phyloP scores from a whole-genome alignment of 2,329 filamentous ascomycete genomes.

The Chrysosporium keratinophilum region DNA sequence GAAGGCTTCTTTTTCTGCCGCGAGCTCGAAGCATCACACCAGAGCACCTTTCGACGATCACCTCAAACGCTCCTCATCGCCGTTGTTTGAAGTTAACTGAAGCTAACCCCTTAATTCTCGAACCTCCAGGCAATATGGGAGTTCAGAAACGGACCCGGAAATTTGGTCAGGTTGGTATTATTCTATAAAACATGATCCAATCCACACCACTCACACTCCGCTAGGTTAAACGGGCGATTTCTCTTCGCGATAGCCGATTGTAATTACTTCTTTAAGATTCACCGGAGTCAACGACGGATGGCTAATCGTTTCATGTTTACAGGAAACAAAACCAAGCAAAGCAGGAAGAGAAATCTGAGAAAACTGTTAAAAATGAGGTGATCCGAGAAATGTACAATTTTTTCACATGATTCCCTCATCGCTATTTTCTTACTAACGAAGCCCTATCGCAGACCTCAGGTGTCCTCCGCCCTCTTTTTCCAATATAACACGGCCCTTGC shows the following conservation, averaged over 20 bases:
- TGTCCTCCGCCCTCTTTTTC: constrained; percentile 77
- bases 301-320: background rate
- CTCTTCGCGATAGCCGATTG: constrained; percentile 66
- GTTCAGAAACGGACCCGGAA: constrained; percentile 84
- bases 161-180: constrained; percentile 55
- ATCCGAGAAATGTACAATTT: constrained; percentile 59
- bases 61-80: too few species aligned
- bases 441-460: constrained; percentile 50
- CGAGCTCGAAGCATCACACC: too few species aligned
- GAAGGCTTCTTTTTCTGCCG: too few species aligned
- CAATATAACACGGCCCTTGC: constrained; percentile 76
- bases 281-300: background rate
- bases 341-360: constrained; percentile 42
- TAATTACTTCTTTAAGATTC: constrained; percentile 12
- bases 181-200: constrained; percentile 2
- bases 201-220: background rate
- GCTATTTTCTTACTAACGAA: constrained; percentile 2
- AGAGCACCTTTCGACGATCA: too few species aligned
- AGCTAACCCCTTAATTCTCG: too few species aligned
- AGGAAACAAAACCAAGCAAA: constrained; percentile 62
- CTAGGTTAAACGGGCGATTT: constrained; percentile 68
- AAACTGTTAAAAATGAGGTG: constrained; percentile 52
- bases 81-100: too few species aligned
- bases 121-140: constrained; percentile 53
- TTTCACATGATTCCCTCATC: background rate